A percentile compares a stretch with the other conserved stretches of the same genome.
phyloP scores from a whole-genome alignment of 2,329 filamentous ascomycete genomes.

The Diaporthe vaccinii region DNA sequence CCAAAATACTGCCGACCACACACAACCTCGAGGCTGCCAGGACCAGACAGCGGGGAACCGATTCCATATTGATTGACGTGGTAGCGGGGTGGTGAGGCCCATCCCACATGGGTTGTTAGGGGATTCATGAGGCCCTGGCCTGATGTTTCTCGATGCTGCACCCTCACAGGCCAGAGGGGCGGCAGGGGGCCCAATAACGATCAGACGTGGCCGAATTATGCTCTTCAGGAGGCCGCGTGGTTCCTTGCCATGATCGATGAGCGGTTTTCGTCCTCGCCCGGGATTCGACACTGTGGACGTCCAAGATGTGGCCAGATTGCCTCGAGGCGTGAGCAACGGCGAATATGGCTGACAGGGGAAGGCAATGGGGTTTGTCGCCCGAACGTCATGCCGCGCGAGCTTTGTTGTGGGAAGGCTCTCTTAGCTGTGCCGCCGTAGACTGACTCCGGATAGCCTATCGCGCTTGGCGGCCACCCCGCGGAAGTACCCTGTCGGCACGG shows the following conservation, averaged over 20 bases:
- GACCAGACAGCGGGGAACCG: constrained; percentile 2
- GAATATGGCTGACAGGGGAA: constrained; percentile 20
- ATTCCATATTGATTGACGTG: constrained; percentile 32
- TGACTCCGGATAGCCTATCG: constrained; percentile 25
- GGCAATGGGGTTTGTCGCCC: constrained; percentile 1
- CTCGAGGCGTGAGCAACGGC: neutral
- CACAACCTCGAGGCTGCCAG: neutral
- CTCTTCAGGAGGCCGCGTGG: constrained; percentile 42
- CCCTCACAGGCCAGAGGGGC: constrained; percentile 18
- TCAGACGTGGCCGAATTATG: constrained; percentile 34
- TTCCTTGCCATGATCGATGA: constrained; percentile 14
- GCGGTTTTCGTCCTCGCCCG: neutral
- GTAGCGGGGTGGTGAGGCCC: constrained; percentile 6
- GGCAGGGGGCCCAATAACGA: constrained; percentile 33
- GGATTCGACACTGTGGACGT: constrained; percentile 33
- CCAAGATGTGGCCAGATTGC: constrained; percentile 21
- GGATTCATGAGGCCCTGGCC: neutral
- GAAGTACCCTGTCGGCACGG: constrained; percentile 30
- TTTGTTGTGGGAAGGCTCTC: constrained; percentile 5
- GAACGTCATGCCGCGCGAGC: constrained; percentile 22
- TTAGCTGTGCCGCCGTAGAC: constrained; percentile 9
- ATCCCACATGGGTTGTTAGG: constrained; percentile 7
- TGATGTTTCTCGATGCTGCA: constrained; percentile 1
- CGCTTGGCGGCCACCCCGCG: constrained; percentile 26
- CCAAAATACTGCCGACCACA: neutral